phyloP scores from a whole-genome alignment of 1,284 basidiomycete species.

The Exobasidium cylindrosporum region DNA sequence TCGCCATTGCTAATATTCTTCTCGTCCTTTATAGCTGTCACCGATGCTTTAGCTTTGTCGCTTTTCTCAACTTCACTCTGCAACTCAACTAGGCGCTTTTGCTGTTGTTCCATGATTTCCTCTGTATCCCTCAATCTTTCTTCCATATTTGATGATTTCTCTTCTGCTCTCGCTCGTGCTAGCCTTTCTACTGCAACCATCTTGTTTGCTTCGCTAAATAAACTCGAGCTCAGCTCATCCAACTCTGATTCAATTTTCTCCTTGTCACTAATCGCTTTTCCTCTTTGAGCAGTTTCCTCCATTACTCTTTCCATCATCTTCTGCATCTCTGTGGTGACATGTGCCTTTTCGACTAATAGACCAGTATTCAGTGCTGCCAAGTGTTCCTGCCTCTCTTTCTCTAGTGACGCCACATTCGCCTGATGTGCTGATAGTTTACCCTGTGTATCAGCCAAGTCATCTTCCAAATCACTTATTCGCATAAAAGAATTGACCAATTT shows the following conservation, averaged over 20 bases:
- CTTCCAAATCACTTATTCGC: constrained; percentile 86
- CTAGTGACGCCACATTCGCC: constrained; percentile 59
- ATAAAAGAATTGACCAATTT: constrained; percentile 92
- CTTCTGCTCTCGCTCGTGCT: constrained; percentile 71
- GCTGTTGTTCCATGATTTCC: constrained; percentile 59
- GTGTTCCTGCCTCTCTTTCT: constrained; percentile 59
- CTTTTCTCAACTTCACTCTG: constrained; percentile 73
- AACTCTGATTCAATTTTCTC: constrained; percentile 62
- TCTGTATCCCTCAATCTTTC: constrained; percentile 77
- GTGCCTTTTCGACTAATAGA: constrained; percentile 80
- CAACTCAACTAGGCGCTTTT: constrained; percentile 68
- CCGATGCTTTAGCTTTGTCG: not conserved
- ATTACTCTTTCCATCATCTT: constrained; percentile 89
- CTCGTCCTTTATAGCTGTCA: not conserved
- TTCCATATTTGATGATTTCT: constrained; percentile 77
- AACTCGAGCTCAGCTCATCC: constrained; percentile 82
- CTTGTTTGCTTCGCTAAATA: constrained; percentile 58
- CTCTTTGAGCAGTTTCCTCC: constrained; percentile 84
- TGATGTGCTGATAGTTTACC: constrained; percentile 64
- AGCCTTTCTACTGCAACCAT: constrained; percentile 79
- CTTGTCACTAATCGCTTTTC: constrained; percentile 74
- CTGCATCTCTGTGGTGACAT: constrained; percentile 87
- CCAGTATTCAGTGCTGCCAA: constrained; percentile 65
- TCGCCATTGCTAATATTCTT: not conserved
- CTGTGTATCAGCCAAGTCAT: constrained; percentile 73